Evolutionary conservation across 2,329 filamentous ascomycete genomes (phyloP).

Genomic region (Aspergillus sp.): DNA sequence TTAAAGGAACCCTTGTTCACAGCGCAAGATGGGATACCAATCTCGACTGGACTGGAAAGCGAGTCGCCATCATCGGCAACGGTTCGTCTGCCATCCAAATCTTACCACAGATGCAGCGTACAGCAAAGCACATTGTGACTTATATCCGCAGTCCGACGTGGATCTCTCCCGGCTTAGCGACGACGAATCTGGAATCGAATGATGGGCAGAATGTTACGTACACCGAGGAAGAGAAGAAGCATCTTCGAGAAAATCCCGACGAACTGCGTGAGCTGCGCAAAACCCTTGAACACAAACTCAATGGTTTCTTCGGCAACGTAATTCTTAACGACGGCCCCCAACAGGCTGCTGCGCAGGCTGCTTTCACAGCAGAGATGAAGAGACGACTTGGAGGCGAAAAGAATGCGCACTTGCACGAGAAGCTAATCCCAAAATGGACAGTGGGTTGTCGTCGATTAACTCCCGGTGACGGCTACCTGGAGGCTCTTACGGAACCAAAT

Average conservation of each 20-base stretch:
- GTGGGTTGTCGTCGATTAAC: slow-evolving; percentile 44
- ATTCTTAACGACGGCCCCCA: slow-evolving; percentile 3
- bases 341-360: not conserved
- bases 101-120: slow-evolving; percentile 13
- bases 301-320: not conserved
- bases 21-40: slow-evolving; percentile 21
- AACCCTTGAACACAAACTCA: slow-evolving; percentile 5
- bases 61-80: slow-evolving; percentile 24
- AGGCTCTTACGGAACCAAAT: slow-evolving; percentile 39
- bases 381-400: slow-evolving; percentile 3
- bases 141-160: slow-evolving; percentile 23
- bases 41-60: slow-evolving; percentile 18
- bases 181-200: slow-evolving; percentile 12
- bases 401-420: not conserved
- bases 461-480: slow-evolving; percentile 47
- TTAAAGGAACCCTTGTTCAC: slow-evolving; percentile 20
- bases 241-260: slow-evolving; percentile 12
- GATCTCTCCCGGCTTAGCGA: slow-evolving; percentile 17
- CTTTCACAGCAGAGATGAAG: slow-evolving; percentile 2
- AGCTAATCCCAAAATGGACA: slow-evolving; percentile 17
- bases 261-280: slow-evolving; percentile 4
- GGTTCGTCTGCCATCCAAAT: slow-evolving; percentile 32
- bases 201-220: slow-evolving; percentile 20
- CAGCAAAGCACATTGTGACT: slow-evolving; percentile 17
- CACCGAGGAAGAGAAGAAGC: slow-evolving; percentile 16